phyloP scores from a whole-genome alignment of 2,329 filamentous ascomycete genomes.

The Simplicillium aogashimaense region DNA sequence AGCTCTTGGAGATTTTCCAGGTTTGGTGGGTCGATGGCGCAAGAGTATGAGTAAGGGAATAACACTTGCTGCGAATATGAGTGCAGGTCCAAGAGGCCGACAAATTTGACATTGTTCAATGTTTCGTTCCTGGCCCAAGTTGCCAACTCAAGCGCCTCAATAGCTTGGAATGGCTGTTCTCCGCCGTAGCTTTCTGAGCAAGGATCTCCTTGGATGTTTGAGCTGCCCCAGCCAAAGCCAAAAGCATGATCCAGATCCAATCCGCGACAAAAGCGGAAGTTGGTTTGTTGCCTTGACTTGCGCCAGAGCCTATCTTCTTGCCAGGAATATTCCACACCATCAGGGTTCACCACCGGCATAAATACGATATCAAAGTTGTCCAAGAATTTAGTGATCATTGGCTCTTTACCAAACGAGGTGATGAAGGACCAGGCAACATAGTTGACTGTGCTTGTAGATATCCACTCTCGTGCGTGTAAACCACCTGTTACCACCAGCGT shows the following conservation, averaged over 20 bases:
- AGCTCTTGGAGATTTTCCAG: conserved; percentile 89
- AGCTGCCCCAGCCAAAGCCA: conserved; percentile 72
- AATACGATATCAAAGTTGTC: conserved; percentile 82
- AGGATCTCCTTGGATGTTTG: conserved; percentile 58
- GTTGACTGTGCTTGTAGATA: conserved; percentile 81
- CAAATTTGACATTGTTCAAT: conserved; percentile 58
- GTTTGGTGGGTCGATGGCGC: conserved; percentile 66
- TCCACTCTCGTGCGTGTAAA: conserved; percentile 94
- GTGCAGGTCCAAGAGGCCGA: conserved; percentile 84
- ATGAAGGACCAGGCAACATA: conserved; percentile 86
- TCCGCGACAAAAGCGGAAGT: conserved; percentile 72
- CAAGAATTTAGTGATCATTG: conserved; percentile 64
- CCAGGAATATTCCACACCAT: conserved; percentile 94
- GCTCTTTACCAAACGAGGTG: conserved; percentile 67
- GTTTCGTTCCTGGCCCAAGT: conserved; percentile 79
- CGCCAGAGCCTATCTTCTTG: conserved; percentile 86
- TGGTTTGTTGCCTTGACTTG: conserved; percentile 82
- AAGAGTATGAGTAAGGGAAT: conserved; percentile 86
- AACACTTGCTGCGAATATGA: conserved; percentile 93
- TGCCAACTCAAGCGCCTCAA: conserved; percentile 66
- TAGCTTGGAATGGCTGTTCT: conserved; percentile 69
- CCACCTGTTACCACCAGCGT: conserved; percentile 78
- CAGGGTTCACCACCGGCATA: conserved; percentile 81
- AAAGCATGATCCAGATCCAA: conserved; percentile 85
- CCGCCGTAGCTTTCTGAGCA: conserved; percentile 90